Conservation (phyloP, 129 eudicot species). For the Pittosporum tobira region DNA sequence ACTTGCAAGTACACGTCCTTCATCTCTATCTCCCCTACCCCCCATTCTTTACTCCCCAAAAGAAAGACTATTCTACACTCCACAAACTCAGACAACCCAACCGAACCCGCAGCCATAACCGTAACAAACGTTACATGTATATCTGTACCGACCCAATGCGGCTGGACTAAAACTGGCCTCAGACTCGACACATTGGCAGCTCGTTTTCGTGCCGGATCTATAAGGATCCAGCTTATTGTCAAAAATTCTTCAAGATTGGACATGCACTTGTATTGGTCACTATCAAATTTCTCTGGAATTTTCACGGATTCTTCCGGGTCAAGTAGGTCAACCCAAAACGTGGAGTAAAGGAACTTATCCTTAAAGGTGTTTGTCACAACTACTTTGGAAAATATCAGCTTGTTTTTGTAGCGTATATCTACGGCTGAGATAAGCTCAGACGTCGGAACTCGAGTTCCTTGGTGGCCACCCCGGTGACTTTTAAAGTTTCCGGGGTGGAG, state of each 20-base stretch:
- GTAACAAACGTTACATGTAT: background rate
- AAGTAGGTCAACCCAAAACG: conserved; percentile 5
- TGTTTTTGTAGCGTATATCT: conserved; percentile 1
- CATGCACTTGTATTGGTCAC: no score
- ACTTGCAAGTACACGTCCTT: conserved; percentile 10
- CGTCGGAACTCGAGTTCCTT: no score
- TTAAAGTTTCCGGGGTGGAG: no score
- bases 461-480: no score
- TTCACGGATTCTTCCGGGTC: background rate
- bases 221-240: conserved; percentile 7
- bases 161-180: background rate
- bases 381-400: conserved; percentile 1
- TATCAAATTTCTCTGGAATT: no score
- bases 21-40: conserved; percentile 8
- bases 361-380: background rate
- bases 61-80: background rate
- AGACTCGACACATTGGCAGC: conserved; percentile 2
- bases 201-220: background rate
- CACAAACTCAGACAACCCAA: background rate
- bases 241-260: background rate
- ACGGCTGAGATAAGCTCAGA: conserved; percentile 2
- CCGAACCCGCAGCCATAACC: background rate
- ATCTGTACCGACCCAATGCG: conserved; percentile 3
- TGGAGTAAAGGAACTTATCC: background rate
- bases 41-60: background rate